These are phyloP conservation scores for Penicillium salamii DNA, from an alignment of 495 filamentous ascomycete genomes.

Conservation along the genomic window DNA sequence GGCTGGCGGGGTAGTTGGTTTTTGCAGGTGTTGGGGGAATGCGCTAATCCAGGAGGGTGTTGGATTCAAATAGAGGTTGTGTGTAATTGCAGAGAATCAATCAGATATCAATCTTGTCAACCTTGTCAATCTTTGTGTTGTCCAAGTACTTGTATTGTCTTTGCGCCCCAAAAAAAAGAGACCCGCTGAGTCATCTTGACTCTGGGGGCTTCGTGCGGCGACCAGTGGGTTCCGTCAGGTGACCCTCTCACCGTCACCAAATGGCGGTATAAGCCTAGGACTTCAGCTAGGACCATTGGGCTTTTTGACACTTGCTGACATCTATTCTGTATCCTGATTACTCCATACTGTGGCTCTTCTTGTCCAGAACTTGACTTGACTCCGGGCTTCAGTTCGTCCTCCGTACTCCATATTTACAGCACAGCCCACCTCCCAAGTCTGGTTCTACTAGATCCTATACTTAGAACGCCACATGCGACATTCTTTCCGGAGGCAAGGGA, in stretches of 20 bases:
- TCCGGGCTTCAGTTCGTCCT: too few species aligned
- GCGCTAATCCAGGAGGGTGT: not conserved
- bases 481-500: not conserved
- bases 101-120: too few species aligned
- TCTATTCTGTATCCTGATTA: too few species aligned
- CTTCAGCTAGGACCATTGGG: too few species aligned
- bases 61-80: too few species aligned
- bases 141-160: too few species aligned
- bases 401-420: not conserved
- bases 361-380: too few species aligned
- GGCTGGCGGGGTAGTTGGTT: constrained; percentile 4
- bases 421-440: not conserved
- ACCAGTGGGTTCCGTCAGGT: constrained; percentile 21
- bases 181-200: too few species aligned
- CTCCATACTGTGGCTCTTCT: too few species aligned
- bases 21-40: not conserved
- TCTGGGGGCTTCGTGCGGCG: constrained; percentile 20
- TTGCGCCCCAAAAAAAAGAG: too few species aligned
- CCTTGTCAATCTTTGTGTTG: too few species aligned
- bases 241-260: constrained; percentile 1
- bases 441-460: constrained; percentile 30
- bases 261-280: constrained; percentile 22
- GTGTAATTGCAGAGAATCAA: too few species aligned
- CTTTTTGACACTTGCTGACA: not conserved
- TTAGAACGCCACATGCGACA: constrained; percentile 20